A percentile compares a stretch with the other conserved stretches of the same genome.
Evolutionary conservation across 177 flowering plant genomes (phyloP).

Genomic region (Tripterygium wilfordii): DNA sequence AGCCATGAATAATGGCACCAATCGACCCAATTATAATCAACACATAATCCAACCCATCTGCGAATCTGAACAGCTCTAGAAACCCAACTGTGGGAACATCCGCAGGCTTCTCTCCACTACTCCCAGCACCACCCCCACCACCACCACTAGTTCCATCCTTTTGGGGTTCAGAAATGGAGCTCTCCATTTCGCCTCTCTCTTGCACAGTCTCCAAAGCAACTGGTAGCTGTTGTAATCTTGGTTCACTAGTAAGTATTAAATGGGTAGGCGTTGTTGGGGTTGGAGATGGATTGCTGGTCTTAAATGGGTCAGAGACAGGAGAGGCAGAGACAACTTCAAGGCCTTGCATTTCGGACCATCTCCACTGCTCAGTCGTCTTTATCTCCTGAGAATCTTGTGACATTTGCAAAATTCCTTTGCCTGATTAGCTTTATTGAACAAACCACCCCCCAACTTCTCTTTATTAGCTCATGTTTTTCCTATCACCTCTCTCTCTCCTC

Average conservation of each 20-base stretch:
- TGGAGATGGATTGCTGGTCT: conserved; percentile 4
- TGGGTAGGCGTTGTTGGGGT: conserved; percentile 1
- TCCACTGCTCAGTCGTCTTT: conserved; percentile 84
- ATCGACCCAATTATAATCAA: conserved; percentile 74
- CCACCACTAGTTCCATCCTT: conserved; percentile 15
- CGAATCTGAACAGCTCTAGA: conserved; percentile 75
- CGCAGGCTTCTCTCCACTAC: conserved; percentile 41
- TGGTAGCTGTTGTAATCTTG: conserved; percentile 3
- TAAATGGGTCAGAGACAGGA: conserved; percentile 2
- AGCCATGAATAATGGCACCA: conserved; percentile 90
- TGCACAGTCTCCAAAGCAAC: conserved; percentile 2
- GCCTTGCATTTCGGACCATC: conserved; percentile 94
- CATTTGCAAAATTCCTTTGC: conserved; percentile 40
- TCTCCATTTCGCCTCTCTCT: conserved; percentile 31
- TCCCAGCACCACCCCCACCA: conserved; percentile 14
- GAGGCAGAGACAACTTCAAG: conserved; percentile 47
- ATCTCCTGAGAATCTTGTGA: conserved; percentile 70
- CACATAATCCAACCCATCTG: conserved; percentile 73
- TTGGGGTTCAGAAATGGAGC: conserved; percentile 16
- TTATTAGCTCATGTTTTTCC: too few species aligned
- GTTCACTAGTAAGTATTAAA: neutral
- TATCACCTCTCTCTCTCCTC: conserved; percentile 2
- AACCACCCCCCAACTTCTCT: conserved; percentile 2
- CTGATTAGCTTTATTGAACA: conserved; percentile 1
- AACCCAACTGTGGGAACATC: conserved; percentile 38